Evolutionary conservation across 2,329 filamentous ascomycete genomes (phyloP).

Genomic region (Arthrobotrys iridis): DNA sequence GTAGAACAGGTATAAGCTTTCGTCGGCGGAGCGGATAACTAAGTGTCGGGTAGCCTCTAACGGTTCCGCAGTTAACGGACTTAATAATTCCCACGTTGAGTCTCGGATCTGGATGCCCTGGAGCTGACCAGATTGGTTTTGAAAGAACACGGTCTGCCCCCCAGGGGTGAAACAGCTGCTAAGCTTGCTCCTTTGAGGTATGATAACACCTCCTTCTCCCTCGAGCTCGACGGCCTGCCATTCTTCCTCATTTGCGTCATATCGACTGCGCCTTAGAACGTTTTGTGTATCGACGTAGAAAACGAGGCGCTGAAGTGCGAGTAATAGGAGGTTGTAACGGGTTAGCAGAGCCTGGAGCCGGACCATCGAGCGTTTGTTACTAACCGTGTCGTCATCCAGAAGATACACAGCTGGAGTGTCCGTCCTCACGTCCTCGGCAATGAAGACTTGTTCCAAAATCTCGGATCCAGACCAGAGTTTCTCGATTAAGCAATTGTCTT

Average conservation of each 20-base stretch:
- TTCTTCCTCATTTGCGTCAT: slow-evolving; percentile 10
- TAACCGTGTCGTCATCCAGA: slow-evolving; percentile 7
- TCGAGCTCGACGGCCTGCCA: not conserved
- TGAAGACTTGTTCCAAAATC: slow-evolving; percentile 8
- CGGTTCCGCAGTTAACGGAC: not conserved
- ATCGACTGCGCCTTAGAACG: slow-evolving; percentile 5
- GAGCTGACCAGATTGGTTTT: slow-evolving; percentile 10
- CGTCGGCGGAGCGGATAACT: not conserved
- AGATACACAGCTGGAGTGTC: slow-evolving; percentile 23
- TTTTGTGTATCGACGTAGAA: slow-evolving; percentile 16
- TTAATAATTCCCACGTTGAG: slow-evolving; percentile 4
- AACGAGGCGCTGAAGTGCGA: slow-evolving; percentile 16
- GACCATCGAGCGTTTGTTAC: not conserved
- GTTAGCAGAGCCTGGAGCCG: not conserved
- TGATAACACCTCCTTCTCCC: slow-evolving; percentile 9
- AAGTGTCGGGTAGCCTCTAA: slow-evolving; percentile 8
- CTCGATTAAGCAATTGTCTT: slow-evolving; percentile 24
- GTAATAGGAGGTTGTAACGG: not conserved
- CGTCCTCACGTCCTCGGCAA: slow-evolving; percentile 12
- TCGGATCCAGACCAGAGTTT: slow-evolving; percentile 15
- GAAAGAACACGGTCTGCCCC: slow-evolving; percentile 22
- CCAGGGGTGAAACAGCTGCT: slow-evolving; percentile 13
- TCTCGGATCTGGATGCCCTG: slow-evolving; percentile 11
- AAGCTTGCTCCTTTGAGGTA: slow-evolving; percentile 14
- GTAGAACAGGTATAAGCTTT: slow-evolving; percentile 16